These are phyloP conservation scores for Ganoderma sinense DNA, from an alignment of 1,284 basidiomycete genomes.

Conservation along the genomic window DNA sequence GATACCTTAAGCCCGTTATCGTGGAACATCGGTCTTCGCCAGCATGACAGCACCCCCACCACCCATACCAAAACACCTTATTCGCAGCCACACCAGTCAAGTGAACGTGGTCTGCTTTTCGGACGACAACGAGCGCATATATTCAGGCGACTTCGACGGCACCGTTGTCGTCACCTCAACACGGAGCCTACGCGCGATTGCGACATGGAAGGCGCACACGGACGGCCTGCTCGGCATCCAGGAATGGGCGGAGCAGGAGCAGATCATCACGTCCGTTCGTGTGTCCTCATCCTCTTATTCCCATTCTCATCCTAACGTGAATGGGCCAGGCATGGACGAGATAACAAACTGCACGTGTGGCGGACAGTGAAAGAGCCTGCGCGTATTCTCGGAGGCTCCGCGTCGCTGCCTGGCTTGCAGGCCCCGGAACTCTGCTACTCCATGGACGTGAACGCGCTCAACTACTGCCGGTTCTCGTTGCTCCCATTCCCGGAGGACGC, in stretches of 20 bases:
- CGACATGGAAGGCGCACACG: constrained; percentile 81
- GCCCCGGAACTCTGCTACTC: constrained; percentile 65
- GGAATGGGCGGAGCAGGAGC: constrained; percentile 64
- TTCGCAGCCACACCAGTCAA: constrained; percentile 73
- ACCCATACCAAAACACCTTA: constrained; percentile 72
- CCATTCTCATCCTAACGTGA: background rate
- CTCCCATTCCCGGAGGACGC: constrained; percentile 36
- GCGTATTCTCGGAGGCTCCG: constrained; percentile 60
- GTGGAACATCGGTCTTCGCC: background rate
- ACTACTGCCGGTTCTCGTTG: constrained; percentile 86
- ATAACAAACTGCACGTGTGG: constrained; percentile 85
- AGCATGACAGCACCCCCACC: constrained; percentile 36
- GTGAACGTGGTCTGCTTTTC: constrained; percentile 69
- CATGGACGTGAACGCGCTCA: constrained; percentile 88
- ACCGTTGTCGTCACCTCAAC: constrained; percentile 78
- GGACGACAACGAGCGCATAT: constrained; percentile 75
- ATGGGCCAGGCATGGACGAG: constrained; percentile 76
- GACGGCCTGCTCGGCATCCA: constrained; percentile 80
- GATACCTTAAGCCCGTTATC: background rate
- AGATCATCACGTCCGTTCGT: constrained; percentile 73
- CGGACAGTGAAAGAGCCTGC: constrained; percentile 53
- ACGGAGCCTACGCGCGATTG: constrained; percentile 70
- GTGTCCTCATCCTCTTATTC: background rate
- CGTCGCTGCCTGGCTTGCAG: constrained; percentile 55
- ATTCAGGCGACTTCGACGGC: constrained; percentile 84